These are phyloP conservation scores for Dictyostelium intermedium DNA, from an alignment of 78 protist genomes.

Conservation along the genomic window DNA sequence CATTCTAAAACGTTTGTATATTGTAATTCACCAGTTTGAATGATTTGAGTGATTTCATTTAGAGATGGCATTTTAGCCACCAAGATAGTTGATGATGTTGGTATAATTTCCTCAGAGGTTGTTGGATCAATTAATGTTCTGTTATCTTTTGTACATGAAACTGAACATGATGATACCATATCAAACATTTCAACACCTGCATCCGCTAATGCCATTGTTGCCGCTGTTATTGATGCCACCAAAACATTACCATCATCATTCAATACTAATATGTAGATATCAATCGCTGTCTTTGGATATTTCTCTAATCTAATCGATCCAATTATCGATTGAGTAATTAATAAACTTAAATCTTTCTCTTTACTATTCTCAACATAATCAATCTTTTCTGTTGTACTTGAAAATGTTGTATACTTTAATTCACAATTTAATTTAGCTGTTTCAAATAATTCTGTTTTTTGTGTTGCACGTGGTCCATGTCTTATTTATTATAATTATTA, in stretches of 20 bases:
- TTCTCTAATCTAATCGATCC: constrained; percentile 67
- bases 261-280: constrained; percentile 83
- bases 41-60: constrained; percentile 71
- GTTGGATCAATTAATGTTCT: constrained; percentile 45
- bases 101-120: neutral
- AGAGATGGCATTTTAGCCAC: constrained; percentile 63
- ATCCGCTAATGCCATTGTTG: constrained; percentile 89
- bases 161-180: constrained; percentile 85
- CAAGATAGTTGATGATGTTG: constrained; percentile 3
- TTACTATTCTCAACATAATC: constrained; percentile 72
- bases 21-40: constrained; percentile 73
- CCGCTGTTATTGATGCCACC: constrained; percentile 81
- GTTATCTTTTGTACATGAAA: constrained; percentile 2
- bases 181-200: constrained; percentile 91
- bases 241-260: constrained; percentile 87
- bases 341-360: constrained; percentile 63
- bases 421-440: constrained; percentile 82
- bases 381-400: constrained; percentile 14
- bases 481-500: no score
- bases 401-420: constrained; percentile 81
- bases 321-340: constrained; percentile 68
- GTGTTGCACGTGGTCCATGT: constrained; percentile 85
- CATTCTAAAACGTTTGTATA: constrained; percentile 32
- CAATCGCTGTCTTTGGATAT: constrained; percentile 88
- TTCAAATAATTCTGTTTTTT: constrained; percentile 80